Evolutionary conservation across 768 basidiomycete species (phyloP), one percentile per base, ranked within the genome.

Genomic region (button mushroom (Agaricus bisporus)): DNA sequence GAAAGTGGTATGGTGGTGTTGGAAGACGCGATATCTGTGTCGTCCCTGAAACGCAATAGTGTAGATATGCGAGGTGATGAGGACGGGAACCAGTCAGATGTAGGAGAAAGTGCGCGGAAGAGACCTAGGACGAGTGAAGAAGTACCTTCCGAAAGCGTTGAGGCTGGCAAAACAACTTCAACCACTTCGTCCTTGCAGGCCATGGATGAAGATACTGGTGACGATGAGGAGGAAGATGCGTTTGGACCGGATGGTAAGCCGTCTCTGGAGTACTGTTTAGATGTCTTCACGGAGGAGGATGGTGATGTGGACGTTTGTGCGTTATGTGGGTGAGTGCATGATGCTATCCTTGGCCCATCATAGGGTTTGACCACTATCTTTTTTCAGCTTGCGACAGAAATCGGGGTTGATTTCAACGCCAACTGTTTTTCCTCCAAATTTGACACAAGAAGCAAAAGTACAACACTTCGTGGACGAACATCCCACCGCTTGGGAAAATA

Each of bases 381-480:
- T 49, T 50, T 47, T 3, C 51, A 78, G 78, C 15, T 59, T 64
- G 38, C 74, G 77, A 22, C 70, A 68, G 51, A 50, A 61, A 20
- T 3, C 52, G 58, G 37, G 69, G 71, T 14, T 59, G 46, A 54
- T 54, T 5, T 28, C 14, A 36, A 7, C 32, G 10, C 53, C 53
- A 4, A 22, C 47, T 2, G 22, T 68, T 5, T 74, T 78, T 57
- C 44, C 69, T 10, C 18, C 36, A 1, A 55, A 66, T 25, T 68
- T 71, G 8, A 66, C 70, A 3, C 66, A 73, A 36, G 74, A 78
- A 43, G 65, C 72, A 45, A 70, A 80, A n/a, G 62, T 77, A 3
- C 64, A 61, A 39, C 83, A 85, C 59, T 80, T 76, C 61, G 63
- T 67, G 57, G 64, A 60, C 12, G 74, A 77, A 56, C 83, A 85